Conservation (phyloP, 805 yeast genomes). For the Starmerella potacharoeniae region DNA sequence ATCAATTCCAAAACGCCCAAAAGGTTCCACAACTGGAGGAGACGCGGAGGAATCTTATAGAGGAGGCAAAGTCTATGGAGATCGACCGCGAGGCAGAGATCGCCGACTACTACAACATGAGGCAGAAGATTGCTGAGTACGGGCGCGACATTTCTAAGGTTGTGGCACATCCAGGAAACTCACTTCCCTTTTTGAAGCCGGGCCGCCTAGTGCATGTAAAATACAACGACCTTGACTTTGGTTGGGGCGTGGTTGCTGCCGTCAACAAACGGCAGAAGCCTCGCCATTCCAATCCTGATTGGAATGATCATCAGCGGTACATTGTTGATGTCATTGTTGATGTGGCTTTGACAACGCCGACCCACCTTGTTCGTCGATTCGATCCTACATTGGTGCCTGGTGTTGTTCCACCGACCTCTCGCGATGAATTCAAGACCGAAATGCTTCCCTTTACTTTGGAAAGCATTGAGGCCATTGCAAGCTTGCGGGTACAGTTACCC, state of each 20-base stretch:
- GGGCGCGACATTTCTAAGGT: constrained; percentile 67
- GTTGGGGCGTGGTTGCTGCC: constrained; percentile 90
- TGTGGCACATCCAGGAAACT: constrained; percentile 82
- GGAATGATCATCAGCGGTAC: constrained; percentile 79
- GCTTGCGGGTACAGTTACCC: constrained; percentile 71
- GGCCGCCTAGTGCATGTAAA: constrained; percentile 73
- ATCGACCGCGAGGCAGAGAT: constrained; percentile 67
- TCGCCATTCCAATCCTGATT: constrained; percentile 44
- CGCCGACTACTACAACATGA: constrained; percentile 72
- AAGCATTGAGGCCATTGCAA: constrained; percentile 64
- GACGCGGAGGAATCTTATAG: constrained; percentile 44
- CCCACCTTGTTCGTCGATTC: constrained; percentile 62
- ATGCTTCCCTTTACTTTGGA: constrained; percentile 75
- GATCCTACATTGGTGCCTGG: constrained; percentile 78
- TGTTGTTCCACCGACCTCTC: constrained; percentile 63
- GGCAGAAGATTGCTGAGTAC: constrained; percentile 58
- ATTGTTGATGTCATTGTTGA: constrained; percentile 76
- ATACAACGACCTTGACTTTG: constrained; percentile 54
- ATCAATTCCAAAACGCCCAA: constrained; percentile 86
- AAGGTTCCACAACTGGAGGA: constrained; percentile 78
- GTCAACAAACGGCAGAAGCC: constrained; percentile 51
- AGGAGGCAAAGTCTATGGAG: constrained; percentile 37
- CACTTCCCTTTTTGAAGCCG: constrained; percentile 70
- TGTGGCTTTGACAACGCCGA: constrained; percentile 61
- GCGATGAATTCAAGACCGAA: constrained; percentile 61